These are phyloP conservation scores for Ceratocystis harringtonii DNA, from an alignment of 2,329 filamentous ascomycete species.

Conservation along the genomic window DNA sequence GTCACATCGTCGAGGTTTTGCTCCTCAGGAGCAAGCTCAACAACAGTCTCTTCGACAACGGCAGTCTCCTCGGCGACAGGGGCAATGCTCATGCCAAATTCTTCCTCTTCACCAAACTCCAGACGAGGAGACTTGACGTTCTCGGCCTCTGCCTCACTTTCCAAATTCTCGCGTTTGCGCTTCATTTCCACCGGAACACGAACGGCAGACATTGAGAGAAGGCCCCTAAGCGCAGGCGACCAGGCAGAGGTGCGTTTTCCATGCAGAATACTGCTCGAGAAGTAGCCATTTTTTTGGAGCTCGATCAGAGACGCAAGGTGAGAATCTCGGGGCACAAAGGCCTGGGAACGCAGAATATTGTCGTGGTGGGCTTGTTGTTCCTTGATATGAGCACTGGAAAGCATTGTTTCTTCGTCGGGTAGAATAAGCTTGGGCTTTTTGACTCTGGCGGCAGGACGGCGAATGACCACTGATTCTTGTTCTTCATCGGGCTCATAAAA, in stretches of 20 bases:
- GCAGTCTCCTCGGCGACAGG: conserved; percentile 34
- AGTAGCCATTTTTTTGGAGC: conserved; percentile 80
- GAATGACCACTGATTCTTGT: conserved; percentile 42
- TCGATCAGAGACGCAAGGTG: conserved; percentile 76
- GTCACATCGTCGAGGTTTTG: conserved; percentile 35
- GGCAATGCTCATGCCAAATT: conserved; percentile 24
- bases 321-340: conserved; percentile 76
- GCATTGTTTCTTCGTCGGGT: conserved; percentile 66
- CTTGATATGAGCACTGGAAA: conserved; percentile 64
- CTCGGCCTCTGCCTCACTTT: conserved; percentile 62
- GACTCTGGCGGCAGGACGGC: conserved; percentile 55
- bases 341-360: conserved; percentile 68
- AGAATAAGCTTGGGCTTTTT: conserved; percentile 65
- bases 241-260: conserved; percentile 64
- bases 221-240: conserved; percentile 85
- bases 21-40: conserved; percentile 49
- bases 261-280: conserved; percentile 74
- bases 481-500: conserved; percentile 48
- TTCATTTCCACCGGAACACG: conserved; percentile 68
- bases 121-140: conserved; percentile 55
- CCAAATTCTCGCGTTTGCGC: conserved; percentile 80
- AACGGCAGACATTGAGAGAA: conserved; percentile 75
- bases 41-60: conserved; percentile 44
- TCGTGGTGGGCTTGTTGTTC: conserved; percentile 74
- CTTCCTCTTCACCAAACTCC: conserved; percentile 53